These are phyloP conservation scores for Rhynchospora pubera DNA, from an alignment of 176 grass and related monocot genomes.

Conservation along the genomic window DNA sequence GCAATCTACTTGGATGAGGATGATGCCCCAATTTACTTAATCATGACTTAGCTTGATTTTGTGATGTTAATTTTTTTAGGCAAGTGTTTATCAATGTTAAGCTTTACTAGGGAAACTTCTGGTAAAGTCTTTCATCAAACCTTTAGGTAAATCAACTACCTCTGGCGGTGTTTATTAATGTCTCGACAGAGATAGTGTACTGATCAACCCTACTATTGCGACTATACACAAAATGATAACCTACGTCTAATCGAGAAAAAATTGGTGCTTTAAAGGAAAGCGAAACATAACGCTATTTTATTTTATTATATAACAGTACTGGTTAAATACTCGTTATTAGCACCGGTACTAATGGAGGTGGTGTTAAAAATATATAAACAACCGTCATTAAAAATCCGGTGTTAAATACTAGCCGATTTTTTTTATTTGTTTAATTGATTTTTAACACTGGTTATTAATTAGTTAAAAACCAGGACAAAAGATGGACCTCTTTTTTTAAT, in stretches of 20 bases:
- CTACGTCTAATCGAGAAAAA: neutral
- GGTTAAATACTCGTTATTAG: too few relatives aligned
- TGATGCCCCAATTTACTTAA: neutral
- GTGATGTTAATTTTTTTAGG: too few relatives aligned
- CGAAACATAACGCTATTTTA: too few relatives aligned
- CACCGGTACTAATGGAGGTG: too few relatives aligned
- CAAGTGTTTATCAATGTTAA: neutral
- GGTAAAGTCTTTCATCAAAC: neutral
- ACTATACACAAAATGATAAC: neutral
- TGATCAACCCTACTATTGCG: neutral
- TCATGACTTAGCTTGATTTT: neutral
- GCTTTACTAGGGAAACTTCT: neutral
- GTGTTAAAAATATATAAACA: too few relatives aligned
- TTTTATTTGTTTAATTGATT: too few relatives aligned
- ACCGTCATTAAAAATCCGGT: too few relatives aligned
- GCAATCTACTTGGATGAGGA: neutral
- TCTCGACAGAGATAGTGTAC: neutral
- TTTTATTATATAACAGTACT: too few relatives aligned
- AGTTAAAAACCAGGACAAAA: too few relatives aligned
- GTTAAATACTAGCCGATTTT: too few relatives aligned
- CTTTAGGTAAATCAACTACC: neutral
- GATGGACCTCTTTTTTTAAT: too few relatives aligned
- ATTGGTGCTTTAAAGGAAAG: neutral
- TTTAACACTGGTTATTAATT: too few relatives aligned
- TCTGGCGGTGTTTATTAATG: neutral